Percentiles rank a stretch among this genome's conserved stretches.
phyloP scores from a whole-genome alignment of 1,139 yeast species.

The Yamadazyma diddensiae region DNA sequence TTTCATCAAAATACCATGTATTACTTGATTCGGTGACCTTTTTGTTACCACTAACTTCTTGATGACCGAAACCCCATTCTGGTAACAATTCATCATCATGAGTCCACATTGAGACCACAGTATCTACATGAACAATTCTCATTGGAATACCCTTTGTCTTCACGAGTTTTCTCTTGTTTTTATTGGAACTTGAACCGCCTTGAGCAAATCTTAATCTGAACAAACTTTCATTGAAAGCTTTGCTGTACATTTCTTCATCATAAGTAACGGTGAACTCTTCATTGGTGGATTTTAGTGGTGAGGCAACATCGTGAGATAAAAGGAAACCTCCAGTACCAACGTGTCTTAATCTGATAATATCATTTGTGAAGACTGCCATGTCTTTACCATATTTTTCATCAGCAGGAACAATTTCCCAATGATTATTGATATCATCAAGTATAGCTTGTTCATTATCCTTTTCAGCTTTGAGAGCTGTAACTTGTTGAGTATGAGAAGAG shows the following conservation, averaged over 20 bases:
- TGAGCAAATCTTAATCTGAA: conserved; percentile 64
- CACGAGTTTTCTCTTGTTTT: conserved; percentile 47
- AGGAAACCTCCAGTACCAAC: conserved; percentile 75
- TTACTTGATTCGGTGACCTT: conserved; percentile 65
- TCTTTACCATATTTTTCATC: conserved; percentile 33
- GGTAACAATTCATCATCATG: conserved; percentile 80
- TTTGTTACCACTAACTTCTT: conserved; percentile 94
- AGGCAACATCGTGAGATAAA: conserved; percentile 94
- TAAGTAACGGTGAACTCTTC: conserved; percentile 83
- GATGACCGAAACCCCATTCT: conserved; percentile 91
- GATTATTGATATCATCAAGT: conserved; percentile 59
- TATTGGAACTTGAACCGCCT: conserved; percentile 33
- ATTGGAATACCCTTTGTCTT: conserved; percentile 70
- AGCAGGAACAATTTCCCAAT: conserved; percentile 85
- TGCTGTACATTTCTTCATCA: conserved; percentile 35
- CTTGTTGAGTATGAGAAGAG: conserved; percentile 94
- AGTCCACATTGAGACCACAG: conserved; percentile 94
- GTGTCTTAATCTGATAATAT: conserved; percentile 76
- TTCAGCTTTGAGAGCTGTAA: conserved; percentile 57
- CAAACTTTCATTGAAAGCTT: conserved; percentile 65
- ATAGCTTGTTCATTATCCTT: conserved; percentile 40
- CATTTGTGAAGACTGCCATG: conserved; percentile 47
- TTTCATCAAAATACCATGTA: conserved; percentile 75
- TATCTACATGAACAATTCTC: conserved; percentile 75
- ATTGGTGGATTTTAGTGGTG: conserved; percentile 87